Conservation (phyloP, 164 flowering plant genomes). For the Amborella trichopoda region DNA sequence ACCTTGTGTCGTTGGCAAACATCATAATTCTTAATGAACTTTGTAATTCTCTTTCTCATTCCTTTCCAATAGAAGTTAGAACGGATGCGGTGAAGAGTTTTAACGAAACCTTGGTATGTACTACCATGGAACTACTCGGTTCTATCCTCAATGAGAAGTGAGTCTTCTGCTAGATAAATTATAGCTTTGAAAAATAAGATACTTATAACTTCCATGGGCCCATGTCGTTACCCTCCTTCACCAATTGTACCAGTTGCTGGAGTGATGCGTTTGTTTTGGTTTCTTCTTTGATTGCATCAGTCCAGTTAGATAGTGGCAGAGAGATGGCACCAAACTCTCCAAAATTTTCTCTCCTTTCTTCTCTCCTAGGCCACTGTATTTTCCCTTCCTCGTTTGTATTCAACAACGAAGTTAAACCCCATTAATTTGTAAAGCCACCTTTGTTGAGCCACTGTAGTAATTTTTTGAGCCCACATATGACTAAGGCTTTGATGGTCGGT, state of each 20-base stretch:
- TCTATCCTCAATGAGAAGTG: neutral
- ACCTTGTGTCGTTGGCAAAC: neutral
- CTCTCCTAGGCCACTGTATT: neutral
- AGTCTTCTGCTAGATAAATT: neutral
- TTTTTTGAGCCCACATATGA: neutral
- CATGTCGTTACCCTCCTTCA: too few species aligned
- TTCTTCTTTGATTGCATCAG: too few species aligned
- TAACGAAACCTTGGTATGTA: neutral
- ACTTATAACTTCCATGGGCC: neutral
- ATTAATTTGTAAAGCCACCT: too few species aligned
- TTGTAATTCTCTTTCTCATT: neutral
- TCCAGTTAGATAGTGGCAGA: neutral
- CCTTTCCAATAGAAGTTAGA: slow-evolving; percentile 1
- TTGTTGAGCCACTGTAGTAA: neutral
- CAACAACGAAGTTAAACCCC: neutral
- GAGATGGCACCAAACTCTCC: slow-evolving; percentile 1
- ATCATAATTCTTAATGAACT: neutral
- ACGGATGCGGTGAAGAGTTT: neutral
- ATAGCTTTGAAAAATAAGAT: slow-evolving; percentile 1
- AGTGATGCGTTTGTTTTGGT: neutral
- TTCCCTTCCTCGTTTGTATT: slow-evolving; percentile 2
- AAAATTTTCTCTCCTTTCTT: neutral
- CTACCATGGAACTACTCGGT: too few species aligned
- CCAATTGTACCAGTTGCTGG: neutral
- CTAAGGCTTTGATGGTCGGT: neutral